Evolutionary conservation across 2,329 filamentous ascomycete genomes (phyloP), one percentile per base, ranked within the genome.

Genomic region (Elsinoe ampelina): DNA sequence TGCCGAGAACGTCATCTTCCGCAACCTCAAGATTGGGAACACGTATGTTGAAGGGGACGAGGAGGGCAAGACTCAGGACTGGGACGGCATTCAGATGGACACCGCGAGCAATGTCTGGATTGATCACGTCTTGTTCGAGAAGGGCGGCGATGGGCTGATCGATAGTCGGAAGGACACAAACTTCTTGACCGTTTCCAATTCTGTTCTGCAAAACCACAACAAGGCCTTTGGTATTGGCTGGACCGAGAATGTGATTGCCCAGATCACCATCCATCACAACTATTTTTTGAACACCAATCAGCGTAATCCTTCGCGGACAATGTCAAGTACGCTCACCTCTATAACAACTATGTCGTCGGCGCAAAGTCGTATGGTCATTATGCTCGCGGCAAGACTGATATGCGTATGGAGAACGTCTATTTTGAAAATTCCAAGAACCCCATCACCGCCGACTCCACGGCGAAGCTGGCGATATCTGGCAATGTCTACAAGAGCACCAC

Each of bases 201-300:
- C 55, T 43, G 58, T 63, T 5, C 59, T 64, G 34, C 59, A 59
- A 35, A 59, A 64, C 48, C 63, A 64, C 55, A 63, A 64, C 55
- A 64, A 64, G 50, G 61, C 60, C 15, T 61, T 64, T n/a, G 63
- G 63, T 13, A 63, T 64, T 43, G 63, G 63, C 19, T 64, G 63
- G 63, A 62, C 61, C 12, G 60, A 62, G 2, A 64, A 63, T 30
- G 61, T 64, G 0, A 60, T 62, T 30, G 51, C 62, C 10, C 61
- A 63, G 57, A 60, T 58, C 10, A 64, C 63, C 2, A 64, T 64
- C 39, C 59, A 64, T 41, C 58, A 64, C 58, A 63, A 62, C 59
- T 64, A 60, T 58, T 64, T 63, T 61, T 59, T 62, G 54, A 58
- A 58, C 42, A 62, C 62, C 36, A 60, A 59, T 38, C 61, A 61